phyloP scores from a whole-genome alignment of 2,329 filamentous ascomycete genomes.

The Balansia obtecta region DNA sequence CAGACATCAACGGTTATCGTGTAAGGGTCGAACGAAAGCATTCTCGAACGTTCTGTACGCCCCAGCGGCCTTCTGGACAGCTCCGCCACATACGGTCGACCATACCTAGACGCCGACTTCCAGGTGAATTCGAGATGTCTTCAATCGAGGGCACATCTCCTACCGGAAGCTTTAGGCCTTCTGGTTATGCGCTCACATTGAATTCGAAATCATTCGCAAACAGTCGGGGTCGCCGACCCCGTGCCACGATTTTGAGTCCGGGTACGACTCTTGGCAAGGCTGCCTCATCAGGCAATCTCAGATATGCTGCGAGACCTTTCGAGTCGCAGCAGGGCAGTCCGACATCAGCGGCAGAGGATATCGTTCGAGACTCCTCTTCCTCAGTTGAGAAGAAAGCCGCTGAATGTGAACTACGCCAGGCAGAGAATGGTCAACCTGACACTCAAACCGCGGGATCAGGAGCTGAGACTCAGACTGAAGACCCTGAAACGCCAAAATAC shows the following conservation, averaged over 20 bases:
- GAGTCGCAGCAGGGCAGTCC: neutral
- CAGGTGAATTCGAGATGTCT: neutral
- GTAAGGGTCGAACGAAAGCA: constrained; percentile 28
- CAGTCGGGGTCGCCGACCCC: constrained; percentile 3
- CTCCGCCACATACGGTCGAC: constrained; percentile 5
- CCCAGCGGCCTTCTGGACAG: constrained; percentile 6
- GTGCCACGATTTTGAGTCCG: constrained; percentile 7
- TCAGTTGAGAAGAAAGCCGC: constrained; percentile 6
- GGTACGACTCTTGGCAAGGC: constrained; percentile 1
- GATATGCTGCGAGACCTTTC: neutral
- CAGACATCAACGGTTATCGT: constrained; percentile 16
- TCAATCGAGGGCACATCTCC: neutral
- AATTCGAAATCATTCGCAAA: constrained; percentile 1
- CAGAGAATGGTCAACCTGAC: neutral
- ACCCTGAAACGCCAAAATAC: neutral
- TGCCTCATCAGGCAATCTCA: constrained; percentile 2
- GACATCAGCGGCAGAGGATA: no score
- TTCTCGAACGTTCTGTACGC: constrained; percentile 12
- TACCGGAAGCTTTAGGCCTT: neutral
- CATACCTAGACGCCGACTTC: constrained; percentile 2
- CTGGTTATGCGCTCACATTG: neutral
- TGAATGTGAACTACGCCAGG: constrained; percentile 4
- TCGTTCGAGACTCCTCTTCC: neutral
- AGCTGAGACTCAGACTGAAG: neutral
- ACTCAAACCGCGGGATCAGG: neutral